phyloP scores from a whole-genome alignment of 805 yeast species.

The Candida nemodendra region DNA sequence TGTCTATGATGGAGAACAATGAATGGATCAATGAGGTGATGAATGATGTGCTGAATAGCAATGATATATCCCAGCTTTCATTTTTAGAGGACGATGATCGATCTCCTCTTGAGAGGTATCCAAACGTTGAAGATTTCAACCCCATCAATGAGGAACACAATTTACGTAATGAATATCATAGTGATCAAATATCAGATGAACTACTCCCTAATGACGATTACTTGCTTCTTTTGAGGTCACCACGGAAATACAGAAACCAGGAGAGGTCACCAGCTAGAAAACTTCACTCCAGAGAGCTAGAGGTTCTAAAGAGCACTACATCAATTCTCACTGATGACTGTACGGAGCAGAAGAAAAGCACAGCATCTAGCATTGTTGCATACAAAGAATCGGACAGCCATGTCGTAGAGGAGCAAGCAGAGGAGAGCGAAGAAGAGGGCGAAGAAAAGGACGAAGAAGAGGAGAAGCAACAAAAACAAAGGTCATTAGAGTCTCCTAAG shows the following conservation, averaged over 20 bases:
- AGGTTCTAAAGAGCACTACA: slow-evolving; percentile 17
- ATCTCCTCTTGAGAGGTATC: background rate
- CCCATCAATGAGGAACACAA: slow-evolving; percentile 1
- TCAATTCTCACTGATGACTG: slow-evolving; percentile 9
- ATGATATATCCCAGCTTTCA: slow-evolving; percentile 13
- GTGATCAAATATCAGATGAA: background rate
- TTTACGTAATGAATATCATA: background rate
- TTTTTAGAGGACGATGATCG: slow-evolving; percentile 6
- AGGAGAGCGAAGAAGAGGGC: background rate
- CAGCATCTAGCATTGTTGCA: background rate
- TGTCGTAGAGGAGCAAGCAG: background rate
- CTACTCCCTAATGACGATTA: slow-evolving; percentile 9
- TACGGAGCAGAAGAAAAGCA: background rate
- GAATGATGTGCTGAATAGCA: slow-evolving; percentile 20
- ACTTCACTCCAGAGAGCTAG: slow-evolving; percentile 18
- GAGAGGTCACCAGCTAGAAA: slow-evolving; percentile 20
- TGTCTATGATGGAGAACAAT: slow-evolving; percentile 25
- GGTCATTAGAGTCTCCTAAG: background rate
- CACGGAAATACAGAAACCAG: slow-evolving; percentile 17
- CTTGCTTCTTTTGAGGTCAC: slow-evolving; percentile 23
- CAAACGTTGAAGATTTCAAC: no score
- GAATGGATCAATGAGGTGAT: slow-evolving; percentile 32
- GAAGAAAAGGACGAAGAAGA: background rate
- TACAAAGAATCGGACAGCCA: background rate
- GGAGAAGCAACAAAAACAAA: background rate